These are phyloP conservation scores for Vanrija sp. DNA, from an alignment of 1,284 basidiomycete genomes.

Conservation along the genomic window DNA sequence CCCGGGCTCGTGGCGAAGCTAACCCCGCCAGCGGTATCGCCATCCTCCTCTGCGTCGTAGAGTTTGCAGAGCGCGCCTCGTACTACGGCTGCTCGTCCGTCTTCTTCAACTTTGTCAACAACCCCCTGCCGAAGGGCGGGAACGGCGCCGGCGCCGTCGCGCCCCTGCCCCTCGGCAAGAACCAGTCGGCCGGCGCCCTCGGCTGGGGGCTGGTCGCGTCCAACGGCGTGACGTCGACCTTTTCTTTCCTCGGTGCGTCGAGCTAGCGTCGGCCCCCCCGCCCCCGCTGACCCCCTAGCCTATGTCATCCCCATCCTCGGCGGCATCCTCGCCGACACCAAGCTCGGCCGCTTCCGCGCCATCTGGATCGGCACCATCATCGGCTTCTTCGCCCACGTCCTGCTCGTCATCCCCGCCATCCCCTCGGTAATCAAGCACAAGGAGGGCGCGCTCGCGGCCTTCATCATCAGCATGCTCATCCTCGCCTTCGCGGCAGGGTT, in stretches of 20 bases:
- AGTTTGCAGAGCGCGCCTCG: constrained; percentile 42
- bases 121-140: constrained; percentile 57
- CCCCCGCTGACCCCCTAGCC: constrained; percentile 12
- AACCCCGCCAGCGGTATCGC: not conserved
- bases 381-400: no score
- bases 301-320: constrained; percentile 39
- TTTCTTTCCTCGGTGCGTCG: constrained; percentile 11
- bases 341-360: constrained; percentile 1
- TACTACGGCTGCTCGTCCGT: constrained; percentile 12
- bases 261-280: no score
- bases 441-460: not conserved
- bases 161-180: constrained; percentile 56
- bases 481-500: constrained; percentile 32
- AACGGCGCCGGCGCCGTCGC: constrained; percentile 69
- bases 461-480: constrained; percentile 15
- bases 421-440: not conserved
- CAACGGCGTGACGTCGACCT: constrained; percentile 22
- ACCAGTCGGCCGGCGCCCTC: constrained; percentile 57
- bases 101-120: constrained; percentile 29
- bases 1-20: no score
- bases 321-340: constrained; percentile 63
- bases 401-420: no score
- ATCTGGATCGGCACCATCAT: no score
- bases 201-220: constrained; percentile 27
- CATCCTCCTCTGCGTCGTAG: constrained; percentile 35